Conservation (phyloP, 2,329 filamentous ascomycete genomes). For the Scytalidium lignicola region DNA sequence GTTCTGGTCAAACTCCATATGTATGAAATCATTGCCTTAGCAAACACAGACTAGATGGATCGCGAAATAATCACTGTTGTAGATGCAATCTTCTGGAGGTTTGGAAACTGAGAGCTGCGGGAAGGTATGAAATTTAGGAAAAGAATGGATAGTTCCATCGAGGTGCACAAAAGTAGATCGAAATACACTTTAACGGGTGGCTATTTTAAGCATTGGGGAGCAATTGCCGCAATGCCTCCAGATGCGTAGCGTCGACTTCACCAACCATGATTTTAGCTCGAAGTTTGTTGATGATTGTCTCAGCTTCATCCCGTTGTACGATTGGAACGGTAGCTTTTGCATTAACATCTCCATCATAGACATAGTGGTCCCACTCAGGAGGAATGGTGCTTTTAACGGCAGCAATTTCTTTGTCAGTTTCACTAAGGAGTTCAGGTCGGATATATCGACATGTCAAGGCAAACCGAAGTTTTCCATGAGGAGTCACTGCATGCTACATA, state of each 20-base stretch:
- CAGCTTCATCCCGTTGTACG: background rate
- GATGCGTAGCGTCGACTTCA: background rate
- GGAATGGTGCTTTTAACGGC: slow-evolving; percentile 31
- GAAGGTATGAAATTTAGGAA: too few species aligned
- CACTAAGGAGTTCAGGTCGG: slow-evolving; percentile 35
- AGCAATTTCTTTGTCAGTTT: slow-evolving; percentile 23
- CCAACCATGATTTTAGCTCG: background rate
- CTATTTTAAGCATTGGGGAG: background rate
- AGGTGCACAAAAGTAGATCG: too few species aligned
- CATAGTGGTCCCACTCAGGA: slow-evolving; percentile 18
- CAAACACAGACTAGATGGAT: too few species aligned
- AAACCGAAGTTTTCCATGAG: slow-evolving; percentile 46
- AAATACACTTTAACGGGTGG: background rate
- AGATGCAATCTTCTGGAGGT: too few species aligned
- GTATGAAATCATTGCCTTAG: too few species aligned
- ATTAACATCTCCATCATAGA: slow-evolving; percentile 26
- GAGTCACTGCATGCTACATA: slow-evolving; percentile 45
- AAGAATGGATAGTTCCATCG: too few species aligned
- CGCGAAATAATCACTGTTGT: too few species aligned
- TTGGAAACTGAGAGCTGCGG: too few species aligned
- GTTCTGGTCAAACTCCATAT: too few species aligned
- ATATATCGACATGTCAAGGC: slow-evolving; percentile 53
- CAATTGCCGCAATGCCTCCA: background rate
- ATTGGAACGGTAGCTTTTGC: background rate
- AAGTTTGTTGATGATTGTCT: background rate